Base-by-base conservation (phyloP, 2,329 filamentous ascomycete species). In the Didymella keratinophila region DNA sequence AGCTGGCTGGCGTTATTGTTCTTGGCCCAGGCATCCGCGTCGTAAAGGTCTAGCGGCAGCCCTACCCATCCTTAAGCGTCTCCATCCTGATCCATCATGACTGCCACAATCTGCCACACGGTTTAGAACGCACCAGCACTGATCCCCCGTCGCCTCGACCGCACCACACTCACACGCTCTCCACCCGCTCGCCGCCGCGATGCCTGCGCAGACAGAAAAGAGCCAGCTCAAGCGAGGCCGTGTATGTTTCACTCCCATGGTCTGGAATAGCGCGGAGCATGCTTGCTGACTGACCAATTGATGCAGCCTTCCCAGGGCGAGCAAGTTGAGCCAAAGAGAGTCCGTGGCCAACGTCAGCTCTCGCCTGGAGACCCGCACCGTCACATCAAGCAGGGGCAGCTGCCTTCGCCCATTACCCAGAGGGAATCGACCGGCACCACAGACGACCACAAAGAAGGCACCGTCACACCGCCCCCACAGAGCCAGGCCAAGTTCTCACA, bases 161-260 rank as follows among this genome's bases (percentile, higher is more conserved):
- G 46, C 61, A 56, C 36, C 12, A 42, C 58, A 42, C 42, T 21
- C 44, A 27, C n/a, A 50, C 10, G 10, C 30, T 32, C 53, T 41
- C 46, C 53, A 56, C 32, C 20, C 60, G 25, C 27, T 54, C 52
- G 36, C 46, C 25, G 56, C 53, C 61, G 61, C 41, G 56, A 87
- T 87, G 86, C 80, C 86, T 78, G 83, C 87, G 78, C 76, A 78
- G 45, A 65, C 66, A 66, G 90, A 95, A 79, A 91, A 91, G 82
- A 93, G 89, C 81, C 89, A 91, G 80, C 87, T 95, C 81, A 96
- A 96, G 83, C 88, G 92, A 74, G 86, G 82, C 68, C 86, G 89
- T 78, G 92, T 95, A 83, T 75, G 86, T 81, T 62, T 25, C 49
- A 12, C 57, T 9, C 28, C 3, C 20, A 23, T 16, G 28, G 47